These are phyloP conservation scores for Penicillium arizonense DNA, from an alignment of 495 filamentous ascomycete species.

Conservation along the genomic window DNA sequence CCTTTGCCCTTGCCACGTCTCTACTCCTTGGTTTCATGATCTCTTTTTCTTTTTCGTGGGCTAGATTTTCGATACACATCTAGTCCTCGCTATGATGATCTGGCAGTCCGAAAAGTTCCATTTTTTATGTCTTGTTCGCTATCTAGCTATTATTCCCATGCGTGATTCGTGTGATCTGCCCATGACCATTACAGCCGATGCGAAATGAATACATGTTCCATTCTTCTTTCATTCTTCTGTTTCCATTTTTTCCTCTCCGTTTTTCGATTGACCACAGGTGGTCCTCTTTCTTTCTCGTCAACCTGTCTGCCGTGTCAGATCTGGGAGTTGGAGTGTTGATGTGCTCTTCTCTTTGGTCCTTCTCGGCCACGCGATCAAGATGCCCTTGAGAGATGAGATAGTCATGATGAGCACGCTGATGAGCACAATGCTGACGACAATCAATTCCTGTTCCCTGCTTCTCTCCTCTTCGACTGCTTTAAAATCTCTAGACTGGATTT, in stretches of 20 bases:
- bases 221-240: slow-evolving; percentile 11
- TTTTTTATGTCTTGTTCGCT: slow-evolving; percentile 27
- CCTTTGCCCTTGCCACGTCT: slow-evolving; percentile 12
- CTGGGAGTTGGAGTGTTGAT: slow-evolving; percentile 26
- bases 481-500: slow-evolving; percentile 5
- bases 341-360: slow-evolving; percentile 9
- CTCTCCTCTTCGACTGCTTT: background rate
- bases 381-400: slow-evolving; percentile 15
- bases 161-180: slow-evolving; percentile 39
- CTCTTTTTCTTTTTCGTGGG: slow-evolving; percentile 23
- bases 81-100: slow-evolving; percentile 38
- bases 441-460: slow-evolving; percentile 5
- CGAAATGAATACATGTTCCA: slow-evolving; percentile 33
- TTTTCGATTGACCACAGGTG: slow-evolving; percentile 10
- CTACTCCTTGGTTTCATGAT: slow-evolving; percentile 22
- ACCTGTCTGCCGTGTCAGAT: slow-evolving; percentile 18
- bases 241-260: background rate
- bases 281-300: slow-evolving; percentile 12
- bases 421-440: slow-evolving; percentile 17
- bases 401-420: slow-evolving; percentile 8
- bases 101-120: slow-evolving; percentile 47
- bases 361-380: slow-evolving; percentile 13
- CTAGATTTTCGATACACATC: slow-evolving; percentile 37
- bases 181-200: slow-evolving; percentile 42
- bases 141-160: slow-evolving; percentile 40